Conservation (phyloP, 371 early-diverging fungal genomes). For the Sporodiniella umbellata region DNA sequence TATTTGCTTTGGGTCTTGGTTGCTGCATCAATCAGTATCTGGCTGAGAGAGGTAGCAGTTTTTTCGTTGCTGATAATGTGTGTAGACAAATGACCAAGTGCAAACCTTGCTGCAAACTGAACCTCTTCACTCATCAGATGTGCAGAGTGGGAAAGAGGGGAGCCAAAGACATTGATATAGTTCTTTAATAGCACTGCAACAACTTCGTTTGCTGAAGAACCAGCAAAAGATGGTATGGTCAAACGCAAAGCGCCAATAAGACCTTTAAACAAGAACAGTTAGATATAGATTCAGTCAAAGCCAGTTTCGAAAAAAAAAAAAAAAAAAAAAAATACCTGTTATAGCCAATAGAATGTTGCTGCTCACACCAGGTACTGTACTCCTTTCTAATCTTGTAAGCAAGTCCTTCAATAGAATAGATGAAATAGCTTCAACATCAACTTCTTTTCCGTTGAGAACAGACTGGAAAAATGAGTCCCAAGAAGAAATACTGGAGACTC, state of each 20-base stretch:
- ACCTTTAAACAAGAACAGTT: slow-evolving; percentile 3
- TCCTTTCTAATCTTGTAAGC: slow-evolving; percentile 39
- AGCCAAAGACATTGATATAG: slow-evolving; percentile 16
- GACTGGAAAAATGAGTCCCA: slow-evolving; percentile 51
- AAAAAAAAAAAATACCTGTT: slow-evolving; percentile 29
- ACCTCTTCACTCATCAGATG: slow-evolving; percentile 54
- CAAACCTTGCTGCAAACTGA: slow-evolving; percentile 52
- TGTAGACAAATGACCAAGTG: slow-evolving; percentile 45
- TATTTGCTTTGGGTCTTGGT: neutral
- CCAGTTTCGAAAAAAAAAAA: neutral
- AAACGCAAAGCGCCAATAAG: slow-evolving; percentile 14
- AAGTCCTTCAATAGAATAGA: slow-evolving; percentile 40
- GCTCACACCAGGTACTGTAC: slow-evolving; percentile 55
- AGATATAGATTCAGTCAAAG: neutral
- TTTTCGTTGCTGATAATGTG: slow-evolving; percentile 49
- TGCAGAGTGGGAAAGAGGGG: slow-evolving; percentile 23
- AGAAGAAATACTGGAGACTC: slow-evolving; percentile 41
- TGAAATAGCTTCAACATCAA: slow-evolving; percentile 23
- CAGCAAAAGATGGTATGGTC: slow-evolving; percentile 27
- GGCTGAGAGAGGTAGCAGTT: slow-evolving; percentile 15
- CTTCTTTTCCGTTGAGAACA: slow-evolving; percentile 14
- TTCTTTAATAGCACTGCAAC: slow-evolving; percentile 24
- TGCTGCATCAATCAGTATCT: slow-evolving; percentile 16
- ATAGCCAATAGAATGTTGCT: slow-evolving; percentile 53
- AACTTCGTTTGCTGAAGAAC: slow-evolving; percentile 24